Evolutionary conservation across 192 early-diverging fungal genomes (phyloP), one percentile per base, ranked within the genome.

Genomic region (Backusella westeae): DNA sequence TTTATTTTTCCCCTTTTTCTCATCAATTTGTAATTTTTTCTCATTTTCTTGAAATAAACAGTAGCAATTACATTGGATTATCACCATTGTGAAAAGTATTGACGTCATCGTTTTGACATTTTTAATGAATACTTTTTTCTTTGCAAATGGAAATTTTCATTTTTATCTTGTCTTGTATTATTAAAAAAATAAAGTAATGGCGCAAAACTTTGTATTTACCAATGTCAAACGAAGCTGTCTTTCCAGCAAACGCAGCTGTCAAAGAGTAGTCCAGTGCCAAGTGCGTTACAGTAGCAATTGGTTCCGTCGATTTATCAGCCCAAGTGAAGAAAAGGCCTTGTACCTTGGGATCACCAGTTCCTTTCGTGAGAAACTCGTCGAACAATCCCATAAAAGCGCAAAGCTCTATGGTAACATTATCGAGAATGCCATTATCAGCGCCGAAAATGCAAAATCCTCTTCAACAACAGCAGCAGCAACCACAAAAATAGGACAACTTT

Each of bases 281-380:
- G 19, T 23, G 56, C 56, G 56, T 26, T 32, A 63, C 4, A 63
- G 23, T 63, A 71, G 23, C 41, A 44, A 53, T 19, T 77, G 81
- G 74, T 78, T 79, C 34, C 77, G 59, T 12, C 77, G 81, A 36
- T 76, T 82, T 65, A 59, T 82, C 1, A 78, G 72, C 38, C 74
- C 76, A 41, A 73, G 49, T 2, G 81, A 82, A 82, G 81, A 82
- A 53, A 72, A 78, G 36, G 69, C 78, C 38, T 34, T 82, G 1
- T 82, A 82, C 39, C 52, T 73, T 35, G 72, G 74, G 7, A 66
- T 82, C 34, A 82, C 81, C 21, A 52, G 73, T 17, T 63, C 75
- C 6, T 82, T 82, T 39, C 81, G 81, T 6, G 77, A 78, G n/a
- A 65, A 78, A 41, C 71, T 82, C 6, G 66, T 68, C 32, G 69